These are phyloP conservation scores for Tubosaeta brunneosetosa DNA, from an alignment of 768 basidiomycete genomes.

Conservation along the genomic window DNA sequence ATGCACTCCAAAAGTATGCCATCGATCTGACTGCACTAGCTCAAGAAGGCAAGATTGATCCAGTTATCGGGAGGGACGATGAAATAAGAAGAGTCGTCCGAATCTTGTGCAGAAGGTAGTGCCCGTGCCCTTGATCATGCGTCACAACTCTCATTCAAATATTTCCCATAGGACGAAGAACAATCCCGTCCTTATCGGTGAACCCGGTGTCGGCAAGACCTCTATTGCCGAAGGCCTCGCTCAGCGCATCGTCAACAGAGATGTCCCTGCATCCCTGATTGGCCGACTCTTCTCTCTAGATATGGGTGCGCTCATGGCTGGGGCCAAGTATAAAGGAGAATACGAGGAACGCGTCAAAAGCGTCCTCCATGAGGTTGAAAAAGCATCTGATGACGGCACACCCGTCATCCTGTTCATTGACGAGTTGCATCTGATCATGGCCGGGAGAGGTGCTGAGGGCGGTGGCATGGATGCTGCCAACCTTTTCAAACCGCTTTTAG, in stretches of 20 bases:
- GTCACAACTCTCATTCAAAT: conserved; percentile 7
- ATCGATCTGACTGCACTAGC: conserved; percentile 83
- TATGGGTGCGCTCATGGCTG: conserved; percentile 94
- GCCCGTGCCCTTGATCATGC: not conserved
- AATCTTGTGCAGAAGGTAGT: conserved; percentile 71
- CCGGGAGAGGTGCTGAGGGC: conserved; percentile 74
- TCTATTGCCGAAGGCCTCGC: conserved; percentile 94
- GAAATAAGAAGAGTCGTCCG: conserved; percentile 84
- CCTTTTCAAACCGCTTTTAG: conserved; percentile 87
- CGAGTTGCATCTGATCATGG: conserved; percentile 92
- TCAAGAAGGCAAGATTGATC: conserved; percentile 92
- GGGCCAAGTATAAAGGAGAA: conserved; percentile 90
- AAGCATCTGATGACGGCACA: conserved; percentile 69
- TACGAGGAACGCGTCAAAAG: conserved; percentile 95
- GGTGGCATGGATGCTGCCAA: conserved; percentile 94
- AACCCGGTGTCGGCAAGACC: conserved; percentile 94
- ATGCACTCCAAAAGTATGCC: conserved; percentile 87
- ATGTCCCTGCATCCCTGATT: conserved; percentile 74
- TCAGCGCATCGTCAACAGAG: conserved; percentile 90
- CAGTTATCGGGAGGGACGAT: conserved; percentile 89
- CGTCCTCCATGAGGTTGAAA: conserved; percentile 91
- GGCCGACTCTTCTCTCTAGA: conserved; percentile 81
- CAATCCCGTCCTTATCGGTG: conserved; percentile 95
- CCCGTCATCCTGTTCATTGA: conserved; percentile 93
- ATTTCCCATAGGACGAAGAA: conserved; percentile 74